Base-by-base conservation (phyloP, 2,329 filamentous ascomycete genomes). In the Aspergillus caelatus region DNA sequence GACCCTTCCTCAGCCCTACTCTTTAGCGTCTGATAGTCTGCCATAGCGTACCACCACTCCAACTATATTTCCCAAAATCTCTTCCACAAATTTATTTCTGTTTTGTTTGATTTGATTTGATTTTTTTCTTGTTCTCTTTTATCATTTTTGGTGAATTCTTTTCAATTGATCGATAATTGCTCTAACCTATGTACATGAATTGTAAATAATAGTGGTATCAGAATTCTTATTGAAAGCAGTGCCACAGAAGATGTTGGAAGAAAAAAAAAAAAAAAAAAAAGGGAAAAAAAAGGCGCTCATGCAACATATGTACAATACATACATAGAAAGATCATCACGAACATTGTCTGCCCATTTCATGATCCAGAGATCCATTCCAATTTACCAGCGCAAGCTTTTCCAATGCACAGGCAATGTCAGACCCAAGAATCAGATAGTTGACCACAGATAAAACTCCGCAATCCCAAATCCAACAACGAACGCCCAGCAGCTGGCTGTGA, bases 281-380 rank as follows among this genome's bases (percentile, higher is more conserved):
- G 32, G 56, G 26, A 53, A 36, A 16, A 32, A 30, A 32, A 53
- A 28, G 30, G 28, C 52, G 52, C 52, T 54, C 52, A 65, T 66
- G 58, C 59, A 66, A 50, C 54, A 61, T 63, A 58, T 54, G 32
- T 39, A 55, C 52, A 55, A 34, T 26, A 39, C 52, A 55, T 36
- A 54, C 52, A 54, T 21, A 36, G 23, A 30, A 28, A 50, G 23
- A 54, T 54, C 52, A 54, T 55, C 52, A 55, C 52, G 32, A 55
- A 55, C 52, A 41, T 39, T 39, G 32, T 36, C n/a, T 21, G 32
- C 11, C 32, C 14, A 55, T 55, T 41, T 28, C 34, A 39, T 10
- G 34, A 39, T 55, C 52, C 8, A 54, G n/a, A 36, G 10, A 34
- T 55, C 48, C 19, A 52, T 14, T 36, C 23, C 19, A 16, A 39